Evolutionary conservation across 176 grass and related monocot species (phyloP).

Genomic region (Rhynchospora pubera): DNA sequence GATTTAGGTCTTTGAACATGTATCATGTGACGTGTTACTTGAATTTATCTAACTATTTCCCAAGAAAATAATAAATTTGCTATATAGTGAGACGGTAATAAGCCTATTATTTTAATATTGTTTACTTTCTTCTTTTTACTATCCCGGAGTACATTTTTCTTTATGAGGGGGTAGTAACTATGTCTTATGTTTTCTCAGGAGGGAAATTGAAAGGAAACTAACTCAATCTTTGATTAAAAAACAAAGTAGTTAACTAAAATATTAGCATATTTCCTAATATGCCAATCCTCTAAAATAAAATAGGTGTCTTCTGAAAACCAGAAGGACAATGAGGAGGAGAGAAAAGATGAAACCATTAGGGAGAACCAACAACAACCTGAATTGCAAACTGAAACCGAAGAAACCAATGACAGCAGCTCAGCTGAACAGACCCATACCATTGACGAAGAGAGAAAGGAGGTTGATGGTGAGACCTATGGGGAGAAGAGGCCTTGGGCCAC

Average conservation of each 20-base stretch:
- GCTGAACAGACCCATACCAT: neutral
- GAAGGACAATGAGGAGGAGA: conserved; percentile 6
- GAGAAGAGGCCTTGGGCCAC: conserved; percentile 50
- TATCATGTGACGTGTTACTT: neutral
- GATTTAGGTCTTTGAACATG: neutral
- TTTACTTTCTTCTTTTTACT: neutral
- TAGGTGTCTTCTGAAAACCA: conserved; percentile 24
- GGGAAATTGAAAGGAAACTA: neutral
- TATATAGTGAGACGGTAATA: neutral
- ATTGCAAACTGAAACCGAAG: conserved; percentile 19
- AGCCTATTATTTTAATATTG: too few relatives aligned
- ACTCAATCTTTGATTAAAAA: neutral
- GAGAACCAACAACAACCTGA: conserved; percentile 15
- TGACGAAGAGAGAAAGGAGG: conserved; percentile 21
- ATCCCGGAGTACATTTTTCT: neutral
- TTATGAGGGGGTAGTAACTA: neutral
- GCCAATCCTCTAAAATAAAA: neutral
- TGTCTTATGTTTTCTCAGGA: neutral
- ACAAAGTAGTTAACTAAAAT: neutral
- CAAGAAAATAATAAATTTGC: neutral
- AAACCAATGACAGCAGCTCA: neutral
- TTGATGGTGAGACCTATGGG: neutral
- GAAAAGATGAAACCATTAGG: neutral
- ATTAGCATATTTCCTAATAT: neutral
- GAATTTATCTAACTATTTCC: neutral